These are phyloP conservation scores for Chrysosporium queenslandicum DNA, from an alignment of 2,329 filamentous ascomycete genomes.

Conservation along the genomic window DNA sequence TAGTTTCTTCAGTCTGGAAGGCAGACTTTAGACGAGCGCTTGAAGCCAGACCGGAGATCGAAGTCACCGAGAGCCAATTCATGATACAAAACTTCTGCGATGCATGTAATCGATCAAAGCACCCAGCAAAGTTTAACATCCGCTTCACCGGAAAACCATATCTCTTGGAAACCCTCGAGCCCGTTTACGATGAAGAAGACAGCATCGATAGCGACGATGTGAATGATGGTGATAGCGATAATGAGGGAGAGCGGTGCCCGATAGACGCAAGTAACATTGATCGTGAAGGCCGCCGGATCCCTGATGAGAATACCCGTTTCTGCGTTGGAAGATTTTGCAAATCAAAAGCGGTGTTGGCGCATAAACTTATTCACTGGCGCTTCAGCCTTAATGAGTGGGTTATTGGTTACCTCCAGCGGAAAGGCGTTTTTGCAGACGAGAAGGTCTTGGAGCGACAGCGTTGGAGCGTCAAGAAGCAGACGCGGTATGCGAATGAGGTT, in stretches of 20 bases:
- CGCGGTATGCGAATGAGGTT: slow-evolving; percentile 53
- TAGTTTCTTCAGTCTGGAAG: slow-evolving; percentile 62
- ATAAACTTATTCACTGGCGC: slow-evolving; percentile 66
- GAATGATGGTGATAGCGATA: slow-evolving; percentile 27
- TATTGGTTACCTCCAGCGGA: slow-evolving; percentile 48
- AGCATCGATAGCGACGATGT: slow-evolving; percentile 31
- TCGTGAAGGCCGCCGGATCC: slow-evolving; percentile 40
- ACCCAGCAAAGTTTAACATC: slow-evolving; percentile 57
- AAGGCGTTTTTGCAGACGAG: slow-evolving; percentile 49
- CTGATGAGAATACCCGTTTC: slow-evolving; percentile 40
- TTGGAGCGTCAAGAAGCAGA: slow-evolving; percentile 50
- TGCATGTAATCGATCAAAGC: slow-evolving; percentile 59
- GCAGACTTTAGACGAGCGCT: slow-evolving; percentile 56
- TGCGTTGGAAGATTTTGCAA: slow-evolving; percentile 50
- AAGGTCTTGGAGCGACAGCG: slow-evolving; percentile 52
- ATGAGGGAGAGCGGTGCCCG: slow-evolving; percentile 20
- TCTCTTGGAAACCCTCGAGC: slow-evolving; percentile 53
- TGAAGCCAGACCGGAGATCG: slow-evolving; percentile 54
- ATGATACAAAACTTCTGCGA: slow-evolving; percentile 46
- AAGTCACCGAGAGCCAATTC: slow-evolving; percentile 38
- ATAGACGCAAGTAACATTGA: slow-evolving; percentile 30
- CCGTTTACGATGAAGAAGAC: slow-evolving; percentile 41
- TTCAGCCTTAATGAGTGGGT: slow-evolving; percentile 64
- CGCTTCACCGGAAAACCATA: slow-evolving; percentile 58
- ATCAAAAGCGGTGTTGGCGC: slow-evolving; percentile 57